These are phyloP conservation scores for Debaryomyces singareniensis DNA, from an alignment of 1,139 yeast species.

Conservation along the genomic window DNA sequence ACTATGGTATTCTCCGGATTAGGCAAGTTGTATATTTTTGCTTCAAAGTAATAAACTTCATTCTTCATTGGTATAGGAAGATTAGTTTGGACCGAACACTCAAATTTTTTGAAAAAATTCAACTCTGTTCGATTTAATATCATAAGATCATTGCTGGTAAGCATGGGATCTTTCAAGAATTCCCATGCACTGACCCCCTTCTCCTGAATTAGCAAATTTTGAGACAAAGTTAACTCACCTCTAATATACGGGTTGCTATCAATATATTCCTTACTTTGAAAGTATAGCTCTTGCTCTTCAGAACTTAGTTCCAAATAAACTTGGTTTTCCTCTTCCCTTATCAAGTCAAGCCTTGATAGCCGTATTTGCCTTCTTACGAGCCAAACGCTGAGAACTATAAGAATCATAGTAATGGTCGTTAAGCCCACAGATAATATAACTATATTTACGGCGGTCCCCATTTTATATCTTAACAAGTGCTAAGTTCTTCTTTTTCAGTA, in stretches of 20 bases:
- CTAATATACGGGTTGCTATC: constrained; percentile 50
- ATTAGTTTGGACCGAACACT: constrained; percentile 77
- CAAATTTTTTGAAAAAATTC: constrained; percentile 63
- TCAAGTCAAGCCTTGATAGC: constrained; percentile 45
- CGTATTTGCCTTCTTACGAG: constrained; percentile 5
- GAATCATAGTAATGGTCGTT: constrained; percentile 1
- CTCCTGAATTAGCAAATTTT: constrained; percentile 67
- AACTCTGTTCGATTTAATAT: constrained; percentile 74
- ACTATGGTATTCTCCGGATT: constrained; percentile 42
- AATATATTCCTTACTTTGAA: constrained; percentile 58
- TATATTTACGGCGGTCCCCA: too few relatives aligned
- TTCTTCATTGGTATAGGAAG: constrained; percentile 81
- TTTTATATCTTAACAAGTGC: too few relatives aligned
- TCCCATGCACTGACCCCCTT: constrained; percentile 94
- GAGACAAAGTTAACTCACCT: constrained; percentile 40
- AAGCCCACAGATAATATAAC: constrained; percentile 1
- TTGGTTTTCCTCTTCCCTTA: constrained; percentile 56
- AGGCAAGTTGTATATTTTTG: constrained; percentile 55
- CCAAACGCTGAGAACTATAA: constrained; percentile 1
- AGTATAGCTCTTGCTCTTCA: constrained; percentile 75
- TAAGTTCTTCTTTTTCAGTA: too few relatives aligned
- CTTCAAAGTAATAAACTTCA: constrained; percentile 88
- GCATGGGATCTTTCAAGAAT: constrained; percentile 64
- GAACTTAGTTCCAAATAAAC: constrained; percentile 58
- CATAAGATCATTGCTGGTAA: constrained; percentile 52